Evolutionary conservation across 805 yeast genomes (phyloP).

Genomic region (Vanderwaltozyma yarrowii): DNA sequence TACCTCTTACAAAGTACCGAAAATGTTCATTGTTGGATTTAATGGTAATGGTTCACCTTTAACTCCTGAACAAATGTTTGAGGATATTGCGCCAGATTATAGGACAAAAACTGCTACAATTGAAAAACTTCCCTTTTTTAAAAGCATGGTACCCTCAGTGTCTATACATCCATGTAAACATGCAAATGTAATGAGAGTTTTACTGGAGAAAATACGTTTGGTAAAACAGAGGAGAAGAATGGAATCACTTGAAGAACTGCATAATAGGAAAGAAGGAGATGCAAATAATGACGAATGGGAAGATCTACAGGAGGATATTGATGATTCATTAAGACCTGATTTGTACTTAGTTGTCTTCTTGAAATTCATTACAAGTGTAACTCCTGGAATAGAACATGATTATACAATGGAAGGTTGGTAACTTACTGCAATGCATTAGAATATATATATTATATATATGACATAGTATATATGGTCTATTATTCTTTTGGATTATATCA

Average conservation of each 20-base stretch:
- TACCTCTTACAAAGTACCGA: conserved; percentile 92
- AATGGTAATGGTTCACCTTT: conserved; percentile 76
- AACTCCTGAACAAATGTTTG: conserved; percentile 84
- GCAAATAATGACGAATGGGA: conserved; percentile 43
- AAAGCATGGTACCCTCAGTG: conserved; percentile 51
- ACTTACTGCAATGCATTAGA: conserved; percentile 1
- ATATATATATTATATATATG: too few relatives aligned
- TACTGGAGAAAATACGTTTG: conserved; percentile 63
- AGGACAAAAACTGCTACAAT: conserved; percentile 94
- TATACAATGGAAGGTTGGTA: conserved; percentile 94
- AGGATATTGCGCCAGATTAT: conserved; percentile 86
- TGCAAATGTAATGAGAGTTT: conserved; percentile 84
- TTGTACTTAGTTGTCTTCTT: conserved; percentile 83
- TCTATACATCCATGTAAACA: conserved; percentile 96
- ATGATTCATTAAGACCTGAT: conserved; percentile 64
- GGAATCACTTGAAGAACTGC: conserved; percentile 39
- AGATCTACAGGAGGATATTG: conserved; percentile 33
- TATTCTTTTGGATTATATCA: too few relatives aligned
- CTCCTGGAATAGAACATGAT: conserved; percentile 96
- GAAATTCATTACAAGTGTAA: conserved; percentile 92
- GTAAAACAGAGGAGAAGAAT: conserved; percentile 35
- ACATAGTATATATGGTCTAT: too few relatives aligned
- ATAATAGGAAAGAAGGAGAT: conserved; percentile 18
- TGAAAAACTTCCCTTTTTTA: conserved; percentile 79
- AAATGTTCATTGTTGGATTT: conserved; percentile 84